phyloP scores from a whole-genome alignment of 73 alveolate species.

The Strombidium stylifer region DNA sequence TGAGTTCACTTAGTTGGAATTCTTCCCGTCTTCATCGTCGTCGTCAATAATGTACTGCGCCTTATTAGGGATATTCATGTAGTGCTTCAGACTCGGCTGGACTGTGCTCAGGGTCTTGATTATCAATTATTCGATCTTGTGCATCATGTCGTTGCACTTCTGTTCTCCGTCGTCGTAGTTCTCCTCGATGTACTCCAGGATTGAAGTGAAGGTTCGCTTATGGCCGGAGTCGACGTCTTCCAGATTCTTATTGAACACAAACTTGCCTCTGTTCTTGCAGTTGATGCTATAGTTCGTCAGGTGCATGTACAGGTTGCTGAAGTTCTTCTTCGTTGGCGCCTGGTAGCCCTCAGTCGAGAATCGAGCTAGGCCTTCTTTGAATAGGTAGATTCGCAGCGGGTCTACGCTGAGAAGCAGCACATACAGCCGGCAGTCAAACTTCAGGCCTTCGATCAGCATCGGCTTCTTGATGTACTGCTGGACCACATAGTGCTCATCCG shows the following conservation, averaged over 20 bases:
- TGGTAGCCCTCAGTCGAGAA: slow-evolving; percentile 45
- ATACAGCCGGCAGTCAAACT: slow-evolving; percentile 80
- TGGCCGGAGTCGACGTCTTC: slow-evolving; percentile 34
- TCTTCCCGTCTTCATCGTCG: slow-evolving; percentile 12
- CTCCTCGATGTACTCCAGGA: slow-evolving; percentile 14
- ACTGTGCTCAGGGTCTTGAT: slow-evolving; percentile 30
- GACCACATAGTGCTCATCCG: slow-evolving; percentile 44
- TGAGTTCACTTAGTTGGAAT: not conserved
- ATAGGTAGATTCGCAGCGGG: slow-evolving; percentile 76
- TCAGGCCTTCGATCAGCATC: slow-evolving; percentile 65
- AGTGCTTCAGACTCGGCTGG: no score
- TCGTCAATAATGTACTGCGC: no score
- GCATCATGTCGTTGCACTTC: not conserved
- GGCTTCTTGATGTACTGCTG: slow-evolving; percentile 75
- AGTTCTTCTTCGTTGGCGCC: not conserved
- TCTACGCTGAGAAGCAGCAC: slow-evolving; percentile 67
- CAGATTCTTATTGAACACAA: slow-evolving; percentile 25
- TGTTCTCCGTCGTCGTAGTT: not conserved
- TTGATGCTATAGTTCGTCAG: slow-evolving; percentile 45
- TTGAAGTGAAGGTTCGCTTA: slow-evolving; percentile 42
- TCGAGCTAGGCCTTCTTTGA: slow-evolving; percentile 76
- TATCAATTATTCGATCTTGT: slow-evolving; percentile 7
- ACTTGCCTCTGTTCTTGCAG: slow-evolving; percentile 11
- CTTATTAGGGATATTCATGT: no score
- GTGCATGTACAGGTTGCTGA: slow-evolving; percentile 8